Evolutionary conservation across 2,329 filamentous ascomycete genomes (phyloP).

Genomic region (Fusarium odoratissimum): DNA sequence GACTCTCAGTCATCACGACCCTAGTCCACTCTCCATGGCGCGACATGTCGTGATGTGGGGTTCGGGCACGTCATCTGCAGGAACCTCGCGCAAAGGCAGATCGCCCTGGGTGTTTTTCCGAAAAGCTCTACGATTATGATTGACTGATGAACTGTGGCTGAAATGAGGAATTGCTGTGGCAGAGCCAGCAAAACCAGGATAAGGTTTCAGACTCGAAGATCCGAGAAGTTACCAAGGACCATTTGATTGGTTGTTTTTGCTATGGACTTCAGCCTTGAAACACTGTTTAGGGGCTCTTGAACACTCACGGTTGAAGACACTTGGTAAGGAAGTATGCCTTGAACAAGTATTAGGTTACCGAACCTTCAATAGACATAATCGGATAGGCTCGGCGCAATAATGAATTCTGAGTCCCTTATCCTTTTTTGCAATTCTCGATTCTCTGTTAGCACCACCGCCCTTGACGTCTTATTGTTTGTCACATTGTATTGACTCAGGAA

Average conservation of each 20-base stretch:
- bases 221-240: not conserved
- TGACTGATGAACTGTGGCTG: not conserved
- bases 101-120: not conserved
- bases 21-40: not conserved
- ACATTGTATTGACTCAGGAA: not conserved
- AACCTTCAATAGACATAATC: not conserved
- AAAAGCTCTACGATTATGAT: not conserved
- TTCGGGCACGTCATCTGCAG: constrained; percentile 3
- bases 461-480: not conserved
- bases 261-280: not conserved
- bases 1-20: not conserved
- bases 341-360: not conserved
- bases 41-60: not conserved
- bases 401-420: too few species aligned
- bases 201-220: not conserved
- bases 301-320: too few species aligned
- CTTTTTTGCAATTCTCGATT: rapidly evolving
- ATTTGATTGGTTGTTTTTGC: not conserved
- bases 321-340: too few species aligned
- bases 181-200: not conserved
- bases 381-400: not conserved
- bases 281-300: too few species aligned
- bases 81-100: not conserved
- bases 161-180: not conserved
- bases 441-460: not conserved